Evolutionary conservation across 2,329 filamentous ascomycete species (phyloP).

Genomic region (Colletotrichum theobromicola): DNA sequence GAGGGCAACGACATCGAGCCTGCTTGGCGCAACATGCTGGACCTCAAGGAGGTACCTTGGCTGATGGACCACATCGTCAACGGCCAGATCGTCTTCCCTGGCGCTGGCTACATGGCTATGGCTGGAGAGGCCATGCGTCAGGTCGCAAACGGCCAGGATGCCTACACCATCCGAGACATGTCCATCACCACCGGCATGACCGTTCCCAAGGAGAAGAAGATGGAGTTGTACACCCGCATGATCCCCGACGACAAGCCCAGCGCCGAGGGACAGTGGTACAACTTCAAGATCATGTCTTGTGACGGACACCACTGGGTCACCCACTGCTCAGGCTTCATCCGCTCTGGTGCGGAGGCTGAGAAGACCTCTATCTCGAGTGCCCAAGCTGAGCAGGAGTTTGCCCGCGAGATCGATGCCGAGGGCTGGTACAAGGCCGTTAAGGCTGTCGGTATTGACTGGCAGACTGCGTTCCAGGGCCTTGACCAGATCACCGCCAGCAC

Average conservation of each 20-base stretch:
- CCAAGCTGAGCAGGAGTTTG: not conserved
- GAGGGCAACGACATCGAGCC: slow-evolving; percentile 11
- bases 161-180: slow-evolving; percentile 34
- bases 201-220: slow-evolving; percentile 28
- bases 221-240: slow-evolving; percentile 37
- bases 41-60: slow-evolving; percentile 7
- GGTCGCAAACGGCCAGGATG: not conserved
- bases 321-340: slow-evolving; percentile 25
- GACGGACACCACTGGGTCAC: slow-evolving; percentile 31
- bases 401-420: not conserved
- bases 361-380: not conserved
- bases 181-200: slow-evolving; percentile 32
- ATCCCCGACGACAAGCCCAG: slow-evolving; percentile 14
- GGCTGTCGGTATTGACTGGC: slow-evolving; percentile 7
- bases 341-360: not conserved
- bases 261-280: slow-evolving; percentile 28
- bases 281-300: slow-evolving; percentile 37
- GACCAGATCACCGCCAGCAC: slow-evolving; percentile 1
- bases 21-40: slow-evolving; percentile 10
- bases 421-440: slow-evolving; percentile 10
- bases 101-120: slow-evolving; percentile 8
- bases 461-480: not conserved
- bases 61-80: slow-evolving; percentile 15
- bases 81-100: slow-evolving; percentile 6
- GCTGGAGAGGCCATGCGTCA: slow-evolving; percentile 9